These are phyloP conservation scores for Vigna trinervia DNA, from an alignment of 306 rosid genomes.

Conservation along the genomic window DNA sequence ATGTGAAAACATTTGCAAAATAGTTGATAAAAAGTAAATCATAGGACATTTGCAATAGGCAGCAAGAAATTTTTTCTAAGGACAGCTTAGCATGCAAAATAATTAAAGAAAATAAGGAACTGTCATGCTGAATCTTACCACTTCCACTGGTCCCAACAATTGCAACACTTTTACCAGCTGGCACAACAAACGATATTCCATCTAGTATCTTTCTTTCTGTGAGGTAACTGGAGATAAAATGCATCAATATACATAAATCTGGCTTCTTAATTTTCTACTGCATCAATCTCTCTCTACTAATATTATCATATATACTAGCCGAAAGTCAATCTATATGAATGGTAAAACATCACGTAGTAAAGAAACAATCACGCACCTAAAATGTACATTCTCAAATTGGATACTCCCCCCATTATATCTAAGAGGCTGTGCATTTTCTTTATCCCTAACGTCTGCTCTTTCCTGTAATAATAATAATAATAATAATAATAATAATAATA, in stretches of 20 bases:
- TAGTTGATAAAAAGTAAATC: constrained; percentile 7
- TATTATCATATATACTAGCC: constrained; percentile 13
- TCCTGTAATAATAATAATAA: constrained; percentile 57
- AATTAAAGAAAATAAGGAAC: constrained; percentile 31
- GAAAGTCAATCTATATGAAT: constrained; percentile 38
- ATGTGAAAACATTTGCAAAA: constrained; percentile 27
- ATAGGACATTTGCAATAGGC: constrained; percentile 22
- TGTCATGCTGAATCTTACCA: constrained; percentile 69
- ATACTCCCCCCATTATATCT: constrained; percentile 73
- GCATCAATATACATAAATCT: constrained; percentile 35
- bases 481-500: constrained; percentile 3
- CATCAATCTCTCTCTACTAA: background rate
- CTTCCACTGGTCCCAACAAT: constrained; percentile 99
- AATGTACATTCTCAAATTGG: constrained; percentile 77
- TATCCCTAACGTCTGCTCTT: constrained; percentile 77
- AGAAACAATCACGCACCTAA: constrained; percentile 62
- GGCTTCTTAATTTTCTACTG: background rate
- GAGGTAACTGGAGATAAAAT: constrained; percentile 67
- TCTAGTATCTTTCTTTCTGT: constrained; percentile 93
- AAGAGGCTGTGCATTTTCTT: constrained; percentile 70
- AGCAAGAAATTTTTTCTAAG: background rate
- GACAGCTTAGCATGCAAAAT: constrained; percentile 28
- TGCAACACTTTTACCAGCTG: constrained; percentile 98
- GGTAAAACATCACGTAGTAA: constrained; percentile 22
- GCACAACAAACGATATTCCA: constrained; percentile 83